Evolutionary conservation across 1,284 basidiomycete genomes (phyloP).

Genomic region (Cryptococcus depauperatus): DNA sequence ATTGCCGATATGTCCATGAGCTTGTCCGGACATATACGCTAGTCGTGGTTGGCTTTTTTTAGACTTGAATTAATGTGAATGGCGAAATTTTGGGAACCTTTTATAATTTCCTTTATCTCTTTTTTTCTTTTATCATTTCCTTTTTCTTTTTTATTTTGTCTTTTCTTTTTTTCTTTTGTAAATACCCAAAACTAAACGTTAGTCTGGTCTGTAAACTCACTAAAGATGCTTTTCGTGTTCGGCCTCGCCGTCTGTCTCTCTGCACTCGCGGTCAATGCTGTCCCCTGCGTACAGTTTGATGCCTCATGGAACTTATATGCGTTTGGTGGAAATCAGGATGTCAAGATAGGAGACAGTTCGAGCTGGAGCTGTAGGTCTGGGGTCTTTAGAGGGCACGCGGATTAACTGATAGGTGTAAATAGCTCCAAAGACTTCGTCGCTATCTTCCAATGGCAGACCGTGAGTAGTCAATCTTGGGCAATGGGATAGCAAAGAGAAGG

Average conservation of each 20-base stretch:
- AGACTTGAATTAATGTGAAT: too few relatives aligned
- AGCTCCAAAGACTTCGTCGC: constrained; percentile 30
- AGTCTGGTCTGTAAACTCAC: neutral
- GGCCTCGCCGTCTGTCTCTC: constrained; percentile 19
- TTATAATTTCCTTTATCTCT: too few relatives aligned
- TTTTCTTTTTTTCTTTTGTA: neutral
- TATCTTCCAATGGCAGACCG: constrained; percentile 39
- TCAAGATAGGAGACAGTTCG: constrained; percentile 34
- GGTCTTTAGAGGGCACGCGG: neutral
- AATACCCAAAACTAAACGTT: neutral
- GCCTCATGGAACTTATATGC: constrained; percentile 41
- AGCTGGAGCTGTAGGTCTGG: constrained; percentile 41
- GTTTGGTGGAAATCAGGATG: constrained; percentile 43
- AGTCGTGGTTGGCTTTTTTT: too few relatives aligned
- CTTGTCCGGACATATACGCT: too few relatives aligned
- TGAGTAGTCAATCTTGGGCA: constrained; percentile 12
- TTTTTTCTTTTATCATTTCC: neutral
- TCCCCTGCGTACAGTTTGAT: constrained; percentile 44
- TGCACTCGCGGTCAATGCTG: constrained; percentile 25
- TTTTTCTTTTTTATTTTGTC: neutral
- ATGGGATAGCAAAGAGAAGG: neutral
- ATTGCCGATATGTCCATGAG: too few relatives aligned
- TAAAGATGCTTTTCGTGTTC: constrained; percentile 9
- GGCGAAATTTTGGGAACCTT: too few relatives aligned
- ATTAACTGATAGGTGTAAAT: neutral